A percentile compares a stretch with the other conserved stretches of the same genome.
Evolutionary conservation across 106 monocot genomes (phyloP).

Genomic region (Acorus calamus): DNA sequence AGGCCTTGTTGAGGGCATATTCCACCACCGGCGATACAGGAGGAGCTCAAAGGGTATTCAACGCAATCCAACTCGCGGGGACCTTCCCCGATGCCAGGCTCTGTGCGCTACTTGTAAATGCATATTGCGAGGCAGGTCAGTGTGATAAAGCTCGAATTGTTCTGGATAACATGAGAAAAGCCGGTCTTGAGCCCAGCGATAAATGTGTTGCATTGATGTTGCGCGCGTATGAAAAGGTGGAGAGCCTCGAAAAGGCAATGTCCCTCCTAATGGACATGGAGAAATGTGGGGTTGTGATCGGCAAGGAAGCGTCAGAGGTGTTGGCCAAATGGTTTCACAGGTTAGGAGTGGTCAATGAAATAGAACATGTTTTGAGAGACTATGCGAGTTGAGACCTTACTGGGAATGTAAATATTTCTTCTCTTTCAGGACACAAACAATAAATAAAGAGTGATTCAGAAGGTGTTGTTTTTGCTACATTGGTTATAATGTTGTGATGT

Average conservation of each 20-base stretch:
- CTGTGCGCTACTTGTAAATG: slow-evolving; percentile 82
- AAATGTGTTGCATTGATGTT: slow-evolving; percentile 65
- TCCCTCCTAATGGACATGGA: slow-evolving; percentile 57
- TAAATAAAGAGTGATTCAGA: too few relatives aligned
- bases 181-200: slow-evolving; percentile 41
- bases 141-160: slow-evolving; percentile 41
- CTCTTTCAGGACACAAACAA: too few relatives aligned
- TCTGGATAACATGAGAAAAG: slow-evolving; percentile 72
- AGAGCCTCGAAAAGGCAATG: slow-evolving; percentile 51
- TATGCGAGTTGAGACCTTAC: background rate
- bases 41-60: slow-evolving; percentile 77
- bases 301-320: slow-evolving; percentile 38
- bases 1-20: slow-evolving; percentile 80
- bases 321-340: slow-evolving; percentile 47
- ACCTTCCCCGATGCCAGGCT: slow-evolving; percentile 64
- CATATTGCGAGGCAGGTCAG: slow-evolving; percentile 53
- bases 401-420: too few relatives aligned
- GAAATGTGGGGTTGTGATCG: slow-evolving; percentile 39
- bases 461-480: too few relatives aligned
- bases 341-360: slow-evolving; percentile 49
- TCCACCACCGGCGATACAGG: slow-evolving; percentile 40
- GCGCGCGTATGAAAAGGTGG: slow-evolving; percentile 49
- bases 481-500: too few relatives aligned
- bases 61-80: slow-evolving; percentile 69
- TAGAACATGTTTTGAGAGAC: slow-evolving; percentile 22